Evolutionary conservation across 176 grass and related monocot species (phyloP), one percentile per base, ranked within the genome.

Genomic region (Dendrocalamus sinicus): DNA sequence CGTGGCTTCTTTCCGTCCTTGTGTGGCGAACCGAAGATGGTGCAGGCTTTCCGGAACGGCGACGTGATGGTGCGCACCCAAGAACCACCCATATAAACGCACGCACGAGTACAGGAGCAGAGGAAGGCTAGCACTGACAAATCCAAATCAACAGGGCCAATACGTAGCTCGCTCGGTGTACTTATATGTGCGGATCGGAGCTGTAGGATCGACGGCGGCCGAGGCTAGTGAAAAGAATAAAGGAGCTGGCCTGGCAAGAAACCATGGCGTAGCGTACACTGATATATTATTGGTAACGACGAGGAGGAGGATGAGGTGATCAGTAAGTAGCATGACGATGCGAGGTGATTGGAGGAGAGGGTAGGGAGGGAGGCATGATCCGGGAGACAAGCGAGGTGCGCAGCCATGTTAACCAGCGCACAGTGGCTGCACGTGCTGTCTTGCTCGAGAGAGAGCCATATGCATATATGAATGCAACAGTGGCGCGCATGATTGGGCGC

Each of bases 31-130:
- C 58, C 83, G 71, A 92, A 89, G 67, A 90, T 86, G 41, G 77
- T 88, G 84, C 81, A 92, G 48, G 92, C 89, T 86, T 95, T 95
- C 28, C 90, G 57, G 55, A 95, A 95, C n/a, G 93, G 93, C 61
- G 90, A 90, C 1, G 90, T 90, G 72, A 95, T 90, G 52, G 82
- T 88, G 17, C 93, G 90, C 54, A 92, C 85, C 93, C 90, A 95
- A 28, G 93, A 95, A 84, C 85, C 28, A 5, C 16, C 93, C 93
- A 92, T 95, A 51, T 9, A 76, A 28, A 28, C 67, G 40, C 16
- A 0, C 48, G 17, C 50, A 47, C 41, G 0, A 22, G 30, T 4
- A 30, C 62, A 64, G 58, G 58, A 20, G 22, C 58, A 61, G 58
- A 12, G 23, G 9, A 5, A 24, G n/a, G 58, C 58, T 24, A 23